Percentiles rank a stretch among this genome's conserved stretches.
Evolutionary conservation across 192 early-diverging fungal genomes (phyloP).

Genomic region (Jimgerdemannia flammicorona): DNA sequence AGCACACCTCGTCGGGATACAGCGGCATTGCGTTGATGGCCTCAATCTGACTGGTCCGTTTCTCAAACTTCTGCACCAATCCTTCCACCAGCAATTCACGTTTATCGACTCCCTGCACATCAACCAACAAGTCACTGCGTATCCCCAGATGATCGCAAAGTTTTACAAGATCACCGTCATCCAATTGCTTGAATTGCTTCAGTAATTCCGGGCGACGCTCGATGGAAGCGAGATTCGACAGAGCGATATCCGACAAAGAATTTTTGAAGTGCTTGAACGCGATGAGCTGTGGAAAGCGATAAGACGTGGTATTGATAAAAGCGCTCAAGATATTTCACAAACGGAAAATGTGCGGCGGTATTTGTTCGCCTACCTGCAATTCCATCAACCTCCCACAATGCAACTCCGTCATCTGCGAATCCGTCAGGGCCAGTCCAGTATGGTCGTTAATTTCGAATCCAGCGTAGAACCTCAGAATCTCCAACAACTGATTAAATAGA

Average conservation of each 20-base stretch:
- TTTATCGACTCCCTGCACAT: slow-evolving; percentile 16
- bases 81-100: slow-evolving; percentile 57
- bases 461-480: slow-evolving; percentile 65
- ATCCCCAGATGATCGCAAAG: slow-evolving; percentile 64
- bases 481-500: slow-evolving; percentile 63
- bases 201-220: slow-evolving; percentile 44
- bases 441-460: slow-evolving; percentile 81
- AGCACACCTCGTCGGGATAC: slow-evolving; percentile 69
- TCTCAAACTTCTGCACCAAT: slow-evolving; percentile 54
- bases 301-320: background rate
- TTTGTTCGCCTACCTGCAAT: slow-evolving; percentile 53
- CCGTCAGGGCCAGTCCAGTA: slow-evolving; percentile 70
- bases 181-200: slow-evolving; percentile 50
- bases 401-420: slow-evolving; percentile 54
- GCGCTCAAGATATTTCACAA: background rate
- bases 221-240: slow-evolving; percentile 69
- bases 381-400: slow-evolving; percentile 58
- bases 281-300: slow-evolving; percentile 39
- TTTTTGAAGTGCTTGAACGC: slow-evolving; percentile 67
- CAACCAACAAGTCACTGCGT: slow-evolving; percentile 38
- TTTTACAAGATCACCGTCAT: slow-evolving; percentile 37
- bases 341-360: background rate
- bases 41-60: slow-evolving; percentile 65
- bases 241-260: slow-evolving; percentile 65
- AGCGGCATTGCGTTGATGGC: slow-evolving; percentile 63